phyloP scores from a whole-genome alignment of 495 filamentous ascomycete genomes.

The Margaritispora aquatica region DNA sequence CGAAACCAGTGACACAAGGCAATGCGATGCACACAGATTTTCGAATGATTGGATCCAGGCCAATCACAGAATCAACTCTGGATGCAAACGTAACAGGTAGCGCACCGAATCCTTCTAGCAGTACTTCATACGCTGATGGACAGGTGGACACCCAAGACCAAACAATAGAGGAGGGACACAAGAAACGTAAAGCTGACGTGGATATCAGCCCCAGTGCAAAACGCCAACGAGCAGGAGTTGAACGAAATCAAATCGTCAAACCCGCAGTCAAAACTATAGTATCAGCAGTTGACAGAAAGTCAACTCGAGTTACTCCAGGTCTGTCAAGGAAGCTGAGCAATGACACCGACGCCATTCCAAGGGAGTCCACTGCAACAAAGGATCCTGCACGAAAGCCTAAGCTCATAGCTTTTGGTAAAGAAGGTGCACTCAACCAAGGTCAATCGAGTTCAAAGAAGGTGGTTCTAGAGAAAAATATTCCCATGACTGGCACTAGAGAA shows the following conservation, averaged over 20 bases:
- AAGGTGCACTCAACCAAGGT: slow-evolving; percentile 29
- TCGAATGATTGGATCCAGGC: no score
- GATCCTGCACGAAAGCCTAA: slow-evolving; percentile 12
- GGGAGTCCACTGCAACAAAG: background rate
- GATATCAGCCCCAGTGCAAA: background rate
- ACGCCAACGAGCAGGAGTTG: background rate
- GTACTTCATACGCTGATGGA: background rate
- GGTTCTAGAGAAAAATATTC: background rate
- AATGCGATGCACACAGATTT: no score
- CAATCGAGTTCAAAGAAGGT: slow-evolving; percentile 6
- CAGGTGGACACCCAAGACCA: background rate
- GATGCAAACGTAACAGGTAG: background rate
- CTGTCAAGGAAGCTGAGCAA: background rate
- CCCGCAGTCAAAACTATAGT: background rate
- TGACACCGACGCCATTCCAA: background rate
- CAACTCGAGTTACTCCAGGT: background rate
- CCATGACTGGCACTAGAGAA: background rate
- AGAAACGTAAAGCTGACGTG: background rate
- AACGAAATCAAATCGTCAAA: background rate
- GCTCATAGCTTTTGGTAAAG: slow-evolving; percentile 24
- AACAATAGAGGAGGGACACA: background rate
- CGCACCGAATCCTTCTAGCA: background rate
- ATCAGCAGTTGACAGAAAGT: background rate
- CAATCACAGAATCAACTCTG: background rate
- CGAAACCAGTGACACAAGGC: background rate